phyloP scores from a whole-genome alignment of 2,329 filamentous ascomycete species.

The Colletotrichum incanum region DNA sequence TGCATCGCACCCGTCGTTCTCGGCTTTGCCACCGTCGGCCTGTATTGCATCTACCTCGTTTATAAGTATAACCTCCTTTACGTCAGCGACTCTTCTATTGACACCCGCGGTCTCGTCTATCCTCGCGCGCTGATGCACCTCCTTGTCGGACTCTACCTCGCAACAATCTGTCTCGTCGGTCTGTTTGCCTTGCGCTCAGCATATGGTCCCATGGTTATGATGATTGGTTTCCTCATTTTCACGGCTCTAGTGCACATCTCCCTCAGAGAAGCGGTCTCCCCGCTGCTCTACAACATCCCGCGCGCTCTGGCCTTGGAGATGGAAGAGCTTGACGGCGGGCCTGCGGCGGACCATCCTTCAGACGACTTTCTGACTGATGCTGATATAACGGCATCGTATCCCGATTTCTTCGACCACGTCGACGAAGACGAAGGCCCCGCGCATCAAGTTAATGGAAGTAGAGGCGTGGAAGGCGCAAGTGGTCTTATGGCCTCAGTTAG shows the following conservation, averaged over 20 bases:
- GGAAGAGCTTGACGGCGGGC: slow-evolving; percentile 57
- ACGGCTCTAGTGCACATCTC: slow-evolving; percentile 83
- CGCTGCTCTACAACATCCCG: slow-evolving; percentile 84
- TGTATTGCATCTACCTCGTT: slow-evolving; percentile 87
- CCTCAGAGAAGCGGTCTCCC: slow-evolving; percentile 80
- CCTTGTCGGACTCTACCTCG: slow-evolving; percentile 86
- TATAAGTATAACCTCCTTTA: slow-evolving; percentile 94
- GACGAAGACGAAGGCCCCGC: slow-evolving; percentile 46
- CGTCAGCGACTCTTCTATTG: slow-evolving; percentile 85
- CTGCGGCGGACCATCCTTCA: neutral
- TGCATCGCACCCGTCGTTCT: slow-evolving; percentile 90
- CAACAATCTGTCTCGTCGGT: slow-evolving; percentile 86
- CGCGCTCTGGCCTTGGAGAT: slow-evolving; percentile 74
- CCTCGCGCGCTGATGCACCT: slow-evolving; percentile 90
- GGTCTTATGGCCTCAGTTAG: slow-evolving; percentile 52
- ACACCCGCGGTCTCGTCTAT: slow-evolving; percentile 91
- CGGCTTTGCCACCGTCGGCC: slow-evolving; percentile 83
- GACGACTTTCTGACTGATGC: slow-evolving; percentile 38
- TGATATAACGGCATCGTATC: slow-evolving; percentile 29
- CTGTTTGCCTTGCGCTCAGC: slow-evolving; percentile 81
- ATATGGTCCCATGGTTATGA: slow-evolving; percentile 80
- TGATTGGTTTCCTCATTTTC: slow-evolving; percentile 83
- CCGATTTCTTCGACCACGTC: slow-evolving; percentile 42
- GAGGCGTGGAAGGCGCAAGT: slow-evolving; percentile 58
- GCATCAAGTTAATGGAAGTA: slow-evolving; percentile 47